A percentile compares a stretch with the other conserved stretches of the same genome.
phyloP scores from a whole-genome alignment of 768 basidiomycete species.

The Trametes maxima region DNA sequence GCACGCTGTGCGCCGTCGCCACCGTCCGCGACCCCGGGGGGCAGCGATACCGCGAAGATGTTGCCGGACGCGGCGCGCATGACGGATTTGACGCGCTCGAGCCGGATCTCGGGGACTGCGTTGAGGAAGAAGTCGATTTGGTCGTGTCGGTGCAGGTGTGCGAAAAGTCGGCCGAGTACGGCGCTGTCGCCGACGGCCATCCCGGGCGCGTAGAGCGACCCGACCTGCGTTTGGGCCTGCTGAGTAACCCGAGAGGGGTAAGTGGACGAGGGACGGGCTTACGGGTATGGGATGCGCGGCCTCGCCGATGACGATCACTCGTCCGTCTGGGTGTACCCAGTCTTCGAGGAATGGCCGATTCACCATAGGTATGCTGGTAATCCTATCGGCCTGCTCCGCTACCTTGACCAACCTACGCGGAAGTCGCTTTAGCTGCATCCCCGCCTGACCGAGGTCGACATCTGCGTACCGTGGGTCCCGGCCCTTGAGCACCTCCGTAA shows the following conservation, averaged over 20 bases:
- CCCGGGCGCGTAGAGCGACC: slow-evolving; percentile 20
- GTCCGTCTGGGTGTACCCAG: slow-evolving; percentile 35
- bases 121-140: slow-evolving; percentile 33
- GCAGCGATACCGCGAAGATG: slow-evolving; percentile 26
- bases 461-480: slow-evolving; percentile 25
- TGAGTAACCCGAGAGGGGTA: not conserved
- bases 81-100: slow-evolving; percentile 27
- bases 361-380: slow-evolving; percentile 16
- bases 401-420: slow-evolving; percentile 23
- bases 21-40: slow-evolving; percentile 25
- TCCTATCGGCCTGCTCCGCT: slow-evolving; percentile 8
- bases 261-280: not conserved
- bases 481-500: slow-evolving; percentile 14
- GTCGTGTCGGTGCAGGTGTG: slow-evolving; percentile 29
- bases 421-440: not conserved
- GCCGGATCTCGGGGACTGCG: slow-evolving; percentile 31
- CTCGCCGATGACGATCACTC: slow-evolving; percentile 34
- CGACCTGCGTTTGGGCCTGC: slow-evolving; percentile 2
- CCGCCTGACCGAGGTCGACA: not conserved
- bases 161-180: slow-evolving; percentile 38
- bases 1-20: slow-evolving; percentile 15
- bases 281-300: slow-evolving; percentile 37
- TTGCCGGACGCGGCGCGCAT: slow-evolving; percentile 22
- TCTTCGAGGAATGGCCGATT: slow-evolving; percentile 28
- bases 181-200: slow-evolving; percentile 37